phyloP scores from a whole-genome alignment of 2,329 filamentous ascomycete species.

The Ophiostoma himal-ulmi region DNA sequence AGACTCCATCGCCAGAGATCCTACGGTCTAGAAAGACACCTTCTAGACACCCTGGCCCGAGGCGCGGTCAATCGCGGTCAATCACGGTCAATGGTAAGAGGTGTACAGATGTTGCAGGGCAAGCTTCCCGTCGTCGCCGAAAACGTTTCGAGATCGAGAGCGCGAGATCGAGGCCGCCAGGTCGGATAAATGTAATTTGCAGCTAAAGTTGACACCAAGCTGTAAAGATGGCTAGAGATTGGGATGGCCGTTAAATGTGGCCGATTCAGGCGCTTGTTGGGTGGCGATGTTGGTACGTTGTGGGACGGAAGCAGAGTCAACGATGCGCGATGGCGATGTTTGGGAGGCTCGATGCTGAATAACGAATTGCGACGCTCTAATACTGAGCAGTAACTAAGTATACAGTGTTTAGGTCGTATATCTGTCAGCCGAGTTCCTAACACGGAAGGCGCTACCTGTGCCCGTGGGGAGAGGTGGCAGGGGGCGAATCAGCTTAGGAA shows the following conservation, averaged over 20 bases:
- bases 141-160: not conserved
- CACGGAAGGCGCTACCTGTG: slow-evolving; percentile 18
- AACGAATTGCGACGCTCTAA: slow-evolving; percentile 11
- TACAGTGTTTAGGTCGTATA: not conserved
- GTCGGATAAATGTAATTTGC: not conserved
- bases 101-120: not conserved
- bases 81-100: not conserved
- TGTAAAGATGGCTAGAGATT: not conserved
- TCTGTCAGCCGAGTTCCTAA: slow-evolving; percentile 18
- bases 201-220: not conserved
- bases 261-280: not conserved
- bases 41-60: not conserved
- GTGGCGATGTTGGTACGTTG: slow-evolving; percentile 8
- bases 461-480: slow-evolving; percentile 18
- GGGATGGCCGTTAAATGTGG: not conserved
- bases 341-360: slow-evolving; percentile 2
- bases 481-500: slow-evolving; percentile 15
- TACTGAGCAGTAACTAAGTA: not conserved
- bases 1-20: slow-evolving; percentile 37
- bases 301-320: not conserved
- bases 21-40: not conserved
- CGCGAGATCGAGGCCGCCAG: not conserved
- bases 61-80: not conserved
- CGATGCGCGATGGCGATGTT: slow-evolving; percentile 13
- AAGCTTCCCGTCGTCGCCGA: slow-evolving; percentile 5